A percentile compares a stretch with the other conserved stretches of the same genome.
These are phyloP conservation scores for Neocallimastix lanati DNA, from an alignment of 192 early-diverging fungal species.

Conservation along the genomic window DNA sequence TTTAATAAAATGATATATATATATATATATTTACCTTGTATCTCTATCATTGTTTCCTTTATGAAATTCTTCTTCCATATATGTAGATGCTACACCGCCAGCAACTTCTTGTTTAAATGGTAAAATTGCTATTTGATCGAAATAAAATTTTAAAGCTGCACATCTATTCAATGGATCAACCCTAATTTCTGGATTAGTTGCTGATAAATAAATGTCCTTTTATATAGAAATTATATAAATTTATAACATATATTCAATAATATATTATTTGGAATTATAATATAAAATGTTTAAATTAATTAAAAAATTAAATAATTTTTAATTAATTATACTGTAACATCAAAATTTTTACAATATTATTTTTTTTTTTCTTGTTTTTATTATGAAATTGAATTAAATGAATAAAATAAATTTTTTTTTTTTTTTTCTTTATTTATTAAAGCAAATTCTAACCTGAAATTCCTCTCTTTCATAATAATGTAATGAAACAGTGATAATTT, in stretches of 20 bases:
- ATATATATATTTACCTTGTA: conserved; percentile 1
- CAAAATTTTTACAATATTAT: too few relatives aligned
- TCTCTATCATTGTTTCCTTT: conserved; percentile 7
- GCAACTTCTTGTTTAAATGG: conserved; percentile 59
- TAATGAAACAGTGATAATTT: conserved; percentile 77
- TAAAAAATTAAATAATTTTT: too few relatives aligned
- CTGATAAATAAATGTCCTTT: conserved; percentile 26
- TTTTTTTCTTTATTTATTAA: background rate
- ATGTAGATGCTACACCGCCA: conserved; percentile 10
- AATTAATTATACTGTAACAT: too few relatives aligned
- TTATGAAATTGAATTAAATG: too few relatives aligned
- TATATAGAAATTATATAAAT: conserved; percentile 54
- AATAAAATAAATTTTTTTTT: background rate
- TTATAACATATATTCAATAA: too few relatives aligned
- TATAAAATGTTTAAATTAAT: too few relatives aligned
- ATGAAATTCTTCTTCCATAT: conserved; percentile 38
- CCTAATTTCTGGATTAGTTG: conserved; percentile 27
- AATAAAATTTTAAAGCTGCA: conserved; percentile 72
- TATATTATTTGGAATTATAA: too few relatives aligned
- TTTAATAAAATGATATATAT: too few relatives aligned
- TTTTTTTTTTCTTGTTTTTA: too few relatives aligned
- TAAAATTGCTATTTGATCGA: conserved; percentile 71
- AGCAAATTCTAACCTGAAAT: conserved; percentile 45
- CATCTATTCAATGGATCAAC: conserved; percentile 79
- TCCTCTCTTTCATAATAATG: conserved; percentile 93